Conservation (phyloP, 2,329 filamentous ascomycete species). For the Thelonectria discophora region DNA sequence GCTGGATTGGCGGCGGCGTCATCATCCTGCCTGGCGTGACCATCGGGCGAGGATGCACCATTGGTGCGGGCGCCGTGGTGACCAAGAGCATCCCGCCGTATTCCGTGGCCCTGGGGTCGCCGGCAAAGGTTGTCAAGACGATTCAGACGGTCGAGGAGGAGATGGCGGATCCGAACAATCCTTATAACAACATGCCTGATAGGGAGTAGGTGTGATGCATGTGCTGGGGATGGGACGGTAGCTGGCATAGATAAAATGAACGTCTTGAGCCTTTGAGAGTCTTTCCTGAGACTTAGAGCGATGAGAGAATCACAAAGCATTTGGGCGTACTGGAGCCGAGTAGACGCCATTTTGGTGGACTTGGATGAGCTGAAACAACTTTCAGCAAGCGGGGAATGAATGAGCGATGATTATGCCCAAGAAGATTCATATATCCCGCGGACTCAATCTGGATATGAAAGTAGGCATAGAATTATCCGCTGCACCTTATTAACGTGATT, state of each 20-base stretch:
- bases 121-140: slow-evolving; percentile 58
- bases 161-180: slow-evolving; percentile 38
- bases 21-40: slow-evolving; percentile 61
- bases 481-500: too few species aligned
- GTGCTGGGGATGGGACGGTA: not conserved
- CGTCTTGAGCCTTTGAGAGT: too few species aligned
- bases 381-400: too few species aligned
- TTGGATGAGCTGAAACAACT: too few species aligned
- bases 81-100: slow-evolving; percentile 59
- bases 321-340: too few species aligned
- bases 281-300: too few species aligned
- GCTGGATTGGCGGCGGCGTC: slow-evolving; percentile 62
- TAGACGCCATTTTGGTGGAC: too few species aligned
- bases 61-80: slow-evolving; percentile 60
- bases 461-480: too few species aligned
- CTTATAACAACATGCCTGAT: slow-evolving; percentile 40
- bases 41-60: slow-evolving; percentile 60
- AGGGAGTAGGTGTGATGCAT: slow-evolving; percentile 26
- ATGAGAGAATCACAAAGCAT: too few species aligned
- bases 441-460: too few species aligned
- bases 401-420: too few species aligned
- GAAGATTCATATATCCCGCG: too few species aligned
- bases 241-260: not conserved
- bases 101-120: slow-evolving; percentile 57
- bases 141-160: slow-evolving; percentile 50